Evolutionary conservation across 2,329 filamentous ascomycete genomes (phyloP).

Genomic region (Talaromyces sp.): DNA sequence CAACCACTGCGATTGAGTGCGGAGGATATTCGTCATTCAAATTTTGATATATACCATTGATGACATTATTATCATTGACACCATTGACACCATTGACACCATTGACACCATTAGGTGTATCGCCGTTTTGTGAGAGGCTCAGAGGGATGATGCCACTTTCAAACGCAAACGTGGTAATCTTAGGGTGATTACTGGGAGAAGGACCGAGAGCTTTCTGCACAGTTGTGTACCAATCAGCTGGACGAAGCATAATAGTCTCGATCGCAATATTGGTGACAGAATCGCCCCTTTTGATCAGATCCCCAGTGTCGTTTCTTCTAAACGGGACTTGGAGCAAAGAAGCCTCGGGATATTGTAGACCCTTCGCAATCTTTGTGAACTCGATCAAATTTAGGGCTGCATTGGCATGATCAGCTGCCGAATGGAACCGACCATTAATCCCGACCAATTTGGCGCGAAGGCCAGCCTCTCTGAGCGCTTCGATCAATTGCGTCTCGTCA

Average conservation of each 20-base stretch:
- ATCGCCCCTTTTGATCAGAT: not conserved
- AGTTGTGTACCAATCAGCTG: constrained; percentile 15
- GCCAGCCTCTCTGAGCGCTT: not conserved
- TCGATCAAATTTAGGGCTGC: not conserved
- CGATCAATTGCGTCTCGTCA: constrained; percentile 1
- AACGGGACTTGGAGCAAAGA: constrained; percentile 7
- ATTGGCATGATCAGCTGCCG: constrained; percentile 1
- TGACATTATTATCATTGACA: not conserved
- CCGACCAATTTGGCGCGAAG: constrained; percentile 12
- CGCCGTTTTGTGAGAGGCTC: not conserved
- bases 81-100: not conserved
- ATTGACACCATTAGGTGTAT: constrained; percentile 1
- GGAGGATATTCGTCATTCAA: constrained; percentile 12
- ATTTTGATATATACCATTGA: not conserved
- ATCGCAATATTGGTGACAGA: constrained; percentile 11
- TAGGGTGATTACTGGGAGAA: not conserved
- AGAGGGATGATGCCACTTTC: constrained; percentile 14
- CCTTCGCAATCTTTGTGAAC: constrained; percentile 11
- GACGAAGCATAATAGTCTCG: constrained; percentile 6
- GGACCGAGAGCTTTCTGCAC: constrained; percentile 5
- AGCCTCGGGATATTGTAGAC: constrained; percentile 8
- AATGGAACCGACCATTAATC: constrained; percentile 12
- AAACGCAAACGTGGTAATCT: constrained; percentile 13
- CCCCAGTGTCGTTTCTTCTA: constrained; percentile 10
- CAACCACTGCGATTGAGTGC: constrained; percentile 35